Evolutionary conservation across 306 rosid genomes (phyloP).

Genomic region (Prosopis cineraria): DNA sequence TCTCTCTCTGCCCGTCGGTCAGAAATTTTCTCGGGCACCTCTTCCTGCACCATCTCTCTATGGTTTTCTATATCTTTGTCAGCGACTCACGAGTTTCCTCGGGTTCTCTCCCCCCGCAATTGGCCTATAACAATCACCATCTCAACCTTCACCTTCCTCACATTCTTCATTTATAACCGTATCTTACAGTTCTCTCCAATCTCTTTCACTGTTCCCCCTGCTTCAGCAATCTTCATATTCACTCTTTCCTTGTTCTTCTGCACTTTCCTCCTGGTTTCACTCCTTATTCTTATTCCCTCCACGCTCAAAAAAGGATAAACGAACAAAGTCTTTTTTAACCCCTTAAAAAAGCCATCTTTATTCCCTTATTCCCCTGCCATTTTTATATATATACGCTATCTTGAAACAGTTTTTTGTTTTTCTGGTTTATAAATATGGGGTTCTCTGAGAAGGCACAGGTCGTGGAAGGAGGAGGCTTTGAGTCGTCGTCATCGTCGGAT

Average conservation of each 20-base stretch:
- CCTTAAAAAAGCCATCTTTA: constrained; percentile 24
- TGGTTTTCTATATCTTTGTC: constrained; percentile 33
- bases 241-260: constrained; percentile 11
- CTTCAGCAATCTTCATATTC: not conserved
- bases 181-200: not conserved
- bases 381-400: constrained; percentile 1
- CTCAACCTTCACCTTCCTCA: constrained; percentile 19
- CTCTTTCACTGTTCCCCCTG: constrained; percentile 28
- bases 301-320: not conserved
- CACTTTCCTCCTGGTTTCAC: constrained; percentile 50
- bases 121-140: constrained; percentile 9
- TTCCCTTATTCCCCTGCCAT: constrained; percentile 38
- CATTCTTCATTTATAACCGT: constrained; percentile 2
- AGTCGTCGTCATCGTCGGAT: constrained; percentile 34
- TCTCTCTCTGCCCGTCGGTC: constrained; percentile 34
- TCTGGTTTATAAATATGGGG: constrained; percentile 49
- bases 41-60: not conserved
- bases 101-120: constrained; percentile 32
- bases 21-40: constrained; percentile 37
- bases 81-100: constrained; percentile 47
- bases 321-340: not conserved
- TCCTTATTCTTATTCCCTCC: constrained; percentile 31
- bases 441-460: constrained; percentile 52
- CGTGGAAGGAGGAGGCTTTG: constrained; percentile 43
- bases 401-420: not conserved